Evolutionary conservation across 2,329 filamentous ascomycete species (phyloP).

Genomic region (Fusarium sp.): DNA sequence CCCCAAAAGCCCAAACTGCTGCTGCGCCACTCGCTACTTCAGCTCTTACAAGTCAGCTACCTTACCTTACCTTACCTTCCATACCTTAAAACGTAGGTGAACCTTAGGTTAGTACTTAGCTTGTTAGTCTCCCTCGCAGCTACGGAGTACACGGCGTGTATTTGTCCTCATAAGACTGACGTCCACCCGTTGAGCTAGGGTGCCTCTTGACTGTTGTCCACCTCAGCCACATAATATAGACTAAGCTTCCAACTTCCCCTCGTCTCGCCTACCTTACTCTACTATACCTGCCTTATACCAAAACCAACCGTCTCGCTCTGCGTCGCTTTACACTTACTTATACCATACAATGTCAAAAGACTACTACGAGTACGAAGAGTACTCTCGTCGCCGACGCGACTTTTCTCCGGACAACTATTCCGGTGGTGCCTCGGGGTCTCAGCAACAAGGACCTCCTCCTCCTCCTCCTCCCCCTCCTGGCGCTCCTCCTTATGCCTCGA

Average conservation of each 20-base stretch:
- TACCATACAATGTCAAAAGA: slow-evolving; percentile 35
- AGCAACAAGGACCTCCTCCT: slow-evolving; percentile 17
- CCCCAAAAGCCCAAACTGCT: background rate
- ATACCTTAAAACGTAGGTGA: no score
- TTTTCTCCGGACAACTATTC: slow-evolving; percentile 48
- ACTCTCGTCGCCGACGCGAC: slow-evolving; percentile 39
- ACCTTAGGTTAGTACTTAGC: background rate
- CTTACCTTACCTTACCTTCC: background rate
- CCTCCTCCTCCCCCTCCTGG: slow-evolving; percentile 35
- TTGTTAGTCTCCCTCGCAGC: background rate
- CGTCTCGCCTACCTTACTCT: background rate
- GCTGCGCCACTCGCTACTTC: slow-evolving; percentile 10
- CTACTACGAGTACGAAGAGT: slow-evolving; percentile 46
- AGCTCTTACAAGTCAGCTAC: background rate
- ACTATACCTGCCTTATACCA: background rate
- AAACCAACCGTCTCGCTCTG: background rate
- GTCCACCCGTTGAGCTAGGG: background rate
- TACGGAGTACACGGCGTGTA: background rate
- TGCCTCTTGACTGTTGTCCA: slow-evolving; percentile 1
- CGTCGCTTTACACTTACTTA: background rate
- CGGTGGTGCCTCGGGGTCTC: slow-evolving; percentile 38
- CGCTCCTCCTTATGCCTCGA: slow-evolving; percentile 33
- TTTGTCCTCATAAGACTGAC: slow-evolving; percentile 26
- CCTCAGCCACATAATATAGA: slow-evolving; percentile 3
- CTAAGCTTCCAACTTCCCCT: background rate